phyloP scores from a whole-genome alignment of 2,329 filamentous ascomycete genomes.

The Fusarium sambucinum region DNA sequence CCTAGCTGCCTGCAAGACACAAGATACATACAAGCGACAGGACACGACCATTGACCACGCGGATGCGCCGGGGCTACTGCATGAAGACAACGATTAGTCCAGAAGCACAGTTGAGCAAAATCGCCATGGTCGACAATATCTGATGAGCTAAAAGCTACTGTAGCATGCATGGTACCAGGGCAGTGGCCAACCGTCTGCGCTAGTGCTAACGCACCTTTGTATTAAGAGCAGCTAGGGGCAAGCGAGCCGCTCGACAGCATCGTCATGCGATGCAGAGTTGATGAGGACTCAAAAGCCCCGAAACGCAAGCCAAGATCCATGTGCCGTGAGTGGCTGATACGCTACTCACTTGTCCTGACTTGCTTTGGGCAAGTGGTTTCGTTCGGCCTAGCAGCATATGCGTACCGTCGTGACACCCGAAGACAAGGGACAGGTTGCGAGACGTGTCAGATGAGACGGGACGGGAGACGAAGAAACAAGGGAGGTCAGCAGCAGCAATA shows the following conservation, averaged over 20 bases:
- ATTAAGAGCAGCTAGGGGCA: conserved; percentile 25
- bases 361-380: conserved; percentile 8
- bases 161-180: conserved; percentile 22
- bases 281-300: conserved; percentile 33
- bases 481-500: conserved; percentile 15
- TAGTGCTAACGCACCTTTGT: conserved; percentile 33
- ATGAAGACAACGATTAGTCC: conserved; percentile 43
- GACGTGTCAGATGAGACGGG: conserved; percentile 38
- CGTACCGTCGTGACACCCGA: conserved; percentile 20
- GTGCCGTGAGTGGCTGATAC: conserved; percentile 28
- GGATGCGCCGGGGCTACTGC: conserved; percentile 42
- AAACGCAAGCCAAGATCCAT: conserved; percentile 34
- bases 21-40: not conserved
- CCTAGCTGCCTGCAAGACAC: conserved; percentile 24
- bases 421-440: conserved; percentile 25
- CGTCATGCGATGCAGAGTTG: conserved; percentile 42
- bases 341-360: conserved; percentile 3
- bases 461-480: conserved; percentile 31
- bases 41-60: conserved; percentile 37
- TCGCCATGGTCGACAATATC: conserved; percentile 19
- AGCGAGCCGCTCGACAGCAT: conserved; percentile 35
- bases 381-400: not conserved
- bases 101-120: conserved; percentile 30
- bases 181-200: conserved; percentile 39
- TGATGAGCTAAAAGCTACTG: conserved; percentile 5